Evolutionary conservation across 306 rosid species (phyloP).

Genomic region (Rosa persica): DNA sequence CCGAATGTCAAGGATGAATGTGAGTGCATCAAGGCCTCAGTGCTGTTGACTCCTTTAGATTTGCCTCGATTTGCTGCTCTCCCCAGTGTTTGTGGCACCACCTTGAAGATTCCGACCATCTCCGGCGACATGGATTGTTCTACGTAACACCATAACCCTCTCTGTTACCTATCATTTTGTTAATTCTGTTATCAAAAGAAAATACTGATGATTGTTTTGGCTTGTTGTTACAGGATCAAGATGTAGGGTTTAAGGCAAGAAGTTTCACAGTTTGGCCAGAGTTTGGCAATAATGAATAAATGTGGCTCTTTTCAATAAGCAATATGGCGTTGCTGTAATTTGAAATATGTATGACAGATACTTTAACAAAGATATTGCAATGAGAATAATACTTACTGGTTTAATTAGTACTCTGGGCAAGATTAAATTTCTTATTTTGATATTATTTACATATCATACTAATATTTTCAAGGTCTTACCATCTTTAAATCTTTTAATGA

Average conservation of each 20-base stretch:
- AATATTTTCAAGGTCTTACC: too few relatives aligned
- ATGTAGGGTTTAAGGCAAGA: neutral
- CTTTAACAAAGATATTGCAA: neutral
- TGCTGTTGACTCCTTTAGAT: neutral
- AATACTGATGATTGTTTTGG: neutral
- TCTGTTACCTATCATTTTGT: neutral
- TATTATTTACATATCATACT: neutral
- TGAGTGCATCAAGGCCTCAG: slow-evolving; percentile 10
- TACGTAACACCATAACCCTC: neutral
- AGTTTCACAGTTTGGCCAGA: neutral
- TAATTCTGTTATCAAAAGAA: neutral
- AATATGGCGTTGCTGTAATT: neutral
- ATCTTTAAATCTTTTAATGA: too few relatives aligned
- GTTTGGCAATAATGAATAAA: neutral
- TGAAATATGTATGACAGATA: neutral
- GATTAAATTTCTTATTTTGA: too few relatives aligned
- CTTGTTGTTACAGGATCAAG: neutral
- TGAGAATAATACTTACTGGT: neutral
- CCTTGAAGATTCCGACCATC: neutral
- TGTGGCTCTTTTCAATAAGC: neutral
- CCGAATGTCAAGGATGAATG: slow-evolving; percentile 2
- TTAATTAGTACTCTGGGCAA: too few relatives aligned
- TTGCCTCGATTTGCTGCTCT: neutral
- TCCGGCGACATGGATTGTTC: slow-evolving; percentile 11
- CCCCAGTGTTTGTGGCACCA: neutral